Percentiles rank a stretch among this genome's conserved stretches.
Evolutionary conservation across 495 filamentous ascomycete genomes (phyloP).

Genomic region (Penicillium canariense): DNA sequence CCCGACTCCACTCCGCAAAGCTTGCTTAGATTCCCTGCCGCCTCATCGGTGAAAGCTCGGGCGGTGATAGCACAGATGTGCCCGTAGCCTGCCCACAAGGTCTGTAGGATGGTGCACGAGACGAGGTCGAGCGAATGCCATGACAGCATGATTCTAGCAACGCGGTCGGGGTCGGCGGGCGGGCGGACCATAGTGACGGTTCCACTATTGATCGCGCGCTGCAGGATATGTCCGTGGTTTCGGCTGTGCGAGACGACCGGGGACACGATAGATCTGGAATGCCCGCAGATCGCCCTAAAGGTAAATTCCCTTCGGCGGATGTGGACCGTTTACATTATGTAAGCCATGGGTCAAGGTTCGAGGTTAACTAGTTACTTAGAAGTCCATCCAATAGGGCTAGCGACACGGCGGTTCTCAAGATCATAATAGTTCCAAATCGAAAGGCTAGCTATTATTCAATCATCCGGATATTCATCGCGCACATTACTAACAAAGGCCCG

Average conservation of each 20-base stretch:
- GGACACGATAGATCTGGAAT: too few species aligned
- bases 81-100: constrained; percentile 42
- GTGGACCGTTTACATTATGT: too few species aligned
- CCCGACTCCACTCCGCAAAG: constrained; percentile 23
- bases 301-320: too few species aligned
- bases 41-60: constrained; percentile 24
- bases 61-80: constrained; percentile 34
- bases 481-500: constrained; percentile 83
- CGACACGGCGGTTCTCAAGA: too few species aligned
- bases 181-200: constrained; percentile 15
- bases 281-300: too few species aligned
- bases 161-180: constrained; percentile 21
- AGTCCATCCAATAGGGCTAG: too few species aligned
- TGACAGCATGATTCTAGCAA: constrained; percentile 36
- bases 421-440: too few species aligned
- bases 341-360: too few species aligned
- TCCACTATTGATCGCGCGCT: too few species aligned
- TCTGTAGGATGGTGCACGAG: constrained; percentile 34
- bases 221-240: too few species aligned
- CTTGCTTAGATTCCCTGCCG: constrained; percentile 22
- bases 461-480: constrained; percentile 80
- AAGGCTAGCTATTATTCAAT: constrained; percentile 48
- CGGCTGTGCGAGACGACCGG: too few species aligned
- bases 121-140: constrained; percentile 35
- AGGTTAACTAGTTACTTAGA: too few species aligned